Evolutionary conservation across 129 eudicot genomes (phyloP), one percentile per base, ranked within the genome.

Genomic region (Calendula officinalis): DNA sequence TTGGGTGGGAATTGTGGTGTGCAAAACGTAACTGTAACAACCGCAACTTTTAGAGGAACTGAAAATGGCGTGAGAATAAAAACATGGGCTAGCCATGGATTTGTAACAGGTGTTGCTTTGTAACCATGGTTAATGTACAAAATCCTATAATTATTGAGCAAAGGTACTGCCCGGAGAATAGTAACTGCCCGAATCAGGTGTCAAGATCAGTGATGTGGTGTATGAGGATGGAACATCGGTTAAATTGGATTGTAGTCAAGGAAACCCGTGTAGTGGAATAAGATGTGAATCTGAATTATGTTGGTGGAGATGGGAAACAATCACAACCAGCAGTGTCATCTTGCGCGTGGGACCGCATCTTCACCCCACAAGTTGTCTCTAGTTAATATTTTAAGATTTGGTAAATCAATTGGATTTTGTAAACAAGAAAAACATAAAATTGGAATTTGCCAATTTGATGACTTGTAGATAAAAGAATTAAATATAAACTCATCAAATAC

Each of bases 201-300:
- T 82, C 47, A 77, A 52, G 58, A 77, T 82, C 41, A 82, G 75
- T 37, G 66, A 70, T 43, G 79, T 73, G n/a, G 48, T 55, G 30
- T 77, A 73, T 60, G 46, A 66, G 35, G 85, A 79, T 22, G 86
- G 86, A 58, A 77, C 82, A 51, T 81, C 86, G 10, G 52, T 83
- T 36, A 72, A 42, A 9, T 52, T 78, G 7, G 71, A 72, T 6
- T 78, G 88, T 55, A 83, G 68, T 9, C 45, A 47, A 17, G 64
- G 50, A 10, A 39, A 57, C 8, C 89, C 78, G 1, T 82, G 88
- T 58, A 67, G 52, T 16, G 70, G 69, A 13, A 82, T 82, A 40
- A 63, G 75, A 78, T 33, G 79, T 78, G 3, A 12, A 17, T 32
- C 73, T 82, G 0, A 62, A 57, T 17, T 78, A 74, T 27, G 41